phyloP scores from a whole-genome alignment of 23 red algal species.

The Gracilaria domingensis region DNA sequence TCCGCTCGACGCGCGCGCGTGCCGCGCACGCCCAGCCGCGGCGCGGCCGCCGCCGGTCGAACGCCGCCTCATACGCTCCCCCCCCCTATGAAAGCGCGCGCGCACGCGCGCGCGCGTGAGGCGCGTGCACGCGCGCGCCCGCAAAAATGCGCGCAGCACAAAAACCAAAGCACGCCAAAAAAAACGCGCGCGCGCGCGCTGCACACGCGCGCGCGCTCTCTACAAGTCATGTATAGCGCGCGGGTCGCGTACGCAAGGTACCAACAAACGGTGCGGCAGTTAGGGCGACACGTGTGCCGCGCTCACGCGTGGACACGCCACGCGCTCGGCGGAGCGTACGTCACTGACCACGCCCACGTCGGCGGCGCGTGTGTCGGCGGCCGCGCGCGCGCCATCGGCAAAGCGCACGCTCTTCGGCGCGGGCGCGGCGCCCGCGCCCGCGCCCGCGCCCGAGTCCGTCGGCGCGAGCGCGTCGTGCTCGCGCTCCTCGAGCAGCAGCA shows the following conservation, averaged over 20 bases:
- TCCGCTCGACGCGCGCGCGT: not conserved
- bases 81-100: not conserved
- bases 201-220: no score
- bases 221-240: no score
- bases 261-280: no score
- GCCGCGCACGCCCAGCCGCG: no score
- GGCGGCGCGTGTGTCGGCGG: no score
- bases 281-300: no score
- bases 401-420: constrained; percentile 23
- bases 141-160: no score
- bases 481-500: not conserved
- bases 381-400: not conserved
- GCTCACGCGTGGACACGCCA: not conserved
- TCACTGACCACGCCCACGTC: not conserved
- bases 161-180: no score
- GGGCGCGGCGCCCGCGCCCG: not conserved
- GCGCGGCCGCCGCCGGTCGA: no score
- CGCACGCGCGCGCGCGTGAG: not conserved
- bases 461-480: not conserved
- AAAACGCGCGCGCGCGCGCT: no score
- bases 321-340: not conserved
- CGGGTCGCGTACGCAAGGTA: no score
- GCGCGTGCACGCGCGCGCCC: not conserved
- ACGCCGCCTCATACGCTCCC: no score
- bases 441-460: not conserved